These are phyloP conservation scores for Apophysomyces trapeziformis DNA, from an alignment of 371 early-diverging fungal species.

Conservation along the genomic window DNA sequence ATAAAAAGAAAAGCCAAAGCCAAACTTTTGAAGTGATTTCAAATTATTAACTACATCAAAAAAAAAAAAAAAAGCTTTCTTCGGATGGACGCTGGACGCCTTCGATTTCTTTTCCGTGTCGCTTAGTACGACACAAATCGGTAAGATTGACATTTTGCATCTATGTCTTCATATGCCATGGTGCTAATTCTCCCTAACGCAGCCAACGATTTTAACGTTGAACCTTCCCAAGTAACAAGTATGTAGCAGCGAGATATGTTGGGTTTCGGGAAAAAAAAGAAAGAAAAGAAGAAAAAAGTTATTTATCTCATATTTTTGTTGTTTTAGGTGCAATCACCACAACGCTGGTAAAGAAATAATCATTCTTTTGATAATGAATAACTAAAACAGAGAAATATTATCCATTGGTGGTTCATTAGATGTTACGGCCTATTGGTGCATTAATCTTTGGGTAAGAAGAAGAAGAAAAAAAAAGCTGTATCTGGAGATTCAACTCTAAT, in stretches of 20 bases:
- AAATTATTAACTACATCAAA: too few species aligned
- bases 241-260: background rate
- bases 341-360: constrained; percentile 35
- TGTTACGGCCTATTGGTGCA: constrained; percentile 75
- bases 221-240: constrained; percentile 60
- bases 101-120: constrained; percentile 74
- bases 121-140: constrained; percentile 47
- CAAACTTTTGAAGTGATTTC: too few species aligned
- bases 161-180: constrained; percentile 1
- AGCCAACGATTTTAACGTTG: constrained; percentile 59
- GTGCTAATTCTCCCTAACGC: constrained; percentile 26
- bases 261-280: background rate
- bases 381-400: background rate
- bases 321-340: constrained; percentile 46
- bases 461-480: too few species aligned
- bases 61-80: constrained; percentile 48
- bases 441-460: constrained; percentile 63
- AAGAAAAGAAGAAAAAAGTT: too few species aligned
- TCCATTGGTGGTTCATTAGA: constrained; percentile 27
- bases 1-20: background rate
- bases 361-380: background rate
- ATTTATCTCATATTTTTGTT: constrained; percentile 13
- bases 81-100: constrained; percentile 78
- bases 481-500: background rate
- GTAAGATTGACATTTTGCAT: constrained; percentile 20